phyloP scores from a whole-genome alignment of 805 yeast species.

The Pichia phayaonensis region DNA sequence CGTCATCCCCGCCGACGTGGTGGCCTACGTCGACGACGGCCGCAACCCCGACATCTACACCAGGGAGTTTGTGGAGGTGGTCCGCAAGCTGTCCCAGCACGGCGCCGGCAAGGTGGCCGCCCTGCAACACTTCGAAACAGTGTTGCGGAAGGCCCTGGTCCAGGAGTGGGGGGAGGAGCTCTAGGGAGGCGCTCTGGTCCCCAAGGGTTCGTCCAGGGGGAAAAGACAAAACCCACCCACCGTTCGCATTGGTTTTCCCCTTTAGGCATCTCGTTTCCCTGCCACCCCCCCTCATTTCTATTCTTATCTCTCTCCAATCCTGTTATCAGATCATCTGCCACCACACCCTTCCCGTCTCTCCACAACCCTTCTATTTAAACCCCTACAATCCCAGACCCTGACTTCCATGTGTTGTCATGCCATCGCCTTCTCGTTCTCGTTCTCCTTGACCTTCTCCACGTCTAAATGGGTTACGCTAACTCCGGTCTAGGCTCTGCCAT shows the following conservation, averaged over 20 bases:
- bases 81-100: slow-evolving; percentile 83
- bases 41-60: slow-evolving; percentile 96
- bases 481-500: slow-evolving; percentile 27
- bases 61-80: slow-evolving; percentile 90
- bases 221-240: too few relatives aligned
- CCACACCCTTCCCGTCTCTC: background rate
- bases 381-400: background rate
- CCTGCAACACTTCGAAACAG: slow-evolving; percentile 43
- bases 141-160: slow-evolving; percentile 59
- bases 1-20: slow-evolving; percentile 73
- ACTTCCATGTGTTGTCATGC: too few relatives aligned
- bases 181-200: too few relatives aligned
- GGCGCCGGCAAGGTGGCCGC: slow-evolving; percentile 79
- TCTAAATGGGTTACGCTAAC: slow-evolving; percentile 23
- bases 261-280: background rate
- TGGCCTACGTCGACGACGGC: slow-evolving; percentile 90
- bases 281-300: background rate
- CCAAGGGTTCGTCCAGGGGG: too few relatives aligned
- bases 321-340: too few relatives aligned
- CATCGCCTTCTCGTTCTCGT: too few relatives aligned
- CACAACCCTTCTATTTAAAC: background rate
- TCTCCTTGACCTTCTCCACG: too few relatives aligned
- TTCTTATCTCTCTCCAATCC: background rate
- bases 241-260: background rate
- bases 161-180: slow-evolving; percentile 86